These are phyloP conservation scores for Sphagnum fallax DNA, from an alignment of 228 moss, liverwort and hornwort species.

Conservation along the genomic window DNA sequence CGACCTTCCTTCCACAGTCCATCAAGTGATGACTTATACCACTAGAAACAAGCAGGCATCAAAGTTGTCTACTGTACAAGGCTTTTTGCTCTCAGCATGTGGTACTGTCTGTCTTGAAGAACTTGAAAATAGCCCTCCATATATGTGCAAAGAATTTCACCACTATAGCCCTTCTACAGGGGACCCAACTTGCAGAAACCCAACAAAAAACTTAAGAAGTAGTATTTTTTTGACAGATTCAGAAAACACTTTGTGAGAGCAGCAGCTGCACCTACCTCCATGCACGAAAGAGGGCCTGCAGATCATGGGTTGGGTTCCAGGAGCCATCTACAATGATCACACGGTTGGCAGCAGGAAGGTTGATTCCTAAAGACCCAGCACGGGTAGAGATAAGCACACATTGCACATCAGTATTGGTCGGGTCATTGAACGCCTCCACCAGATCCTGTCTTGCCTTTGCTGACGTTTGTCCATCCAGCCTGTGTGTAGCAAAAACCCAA, in stretches of 20 bases:
- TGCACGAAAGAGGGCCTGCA: constrained; percentile 94
- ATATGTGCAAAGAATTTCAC: too few relatives aligned
- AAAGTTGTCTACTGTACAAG: neutral
- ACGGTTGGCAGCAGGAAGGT: constrained; percentile 92
- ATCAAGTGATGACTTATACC: too few relatives aligned
- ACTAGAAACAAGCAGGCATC: neutral
- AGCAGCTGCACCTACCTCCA: constrained; percentile 61
- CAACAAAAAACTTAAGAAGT: too few relatives aligned
- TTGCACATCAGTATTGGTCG: constrained; percentile 50
- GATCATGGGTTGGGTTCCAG: constrained; percentile 97
- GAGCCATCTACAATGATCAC: constrained; percentile 96
- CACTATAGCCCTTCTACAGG: too few relatives aligned
- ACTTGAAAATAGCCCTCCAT: too few relatives aligned
- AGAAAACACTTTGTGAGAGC: too few relatives aligned
- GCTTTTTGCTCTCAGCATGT: too few relatives aligned
- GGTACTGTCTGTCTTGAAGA: too few relatives aligned
- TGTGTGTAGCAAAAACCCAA: constrained; percentile 10
- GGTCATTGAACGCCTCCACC: constrained; percentile 82
- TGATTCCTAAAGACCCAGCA: constrained; percentile 92
- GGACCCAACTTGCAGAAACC: too few relatives aligned
- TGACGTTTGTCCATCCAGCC: constrained; percentile 90
- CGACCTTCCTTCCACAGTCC: too few relatives aligned
- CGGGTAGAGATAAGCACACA: constrained; percentile 90
- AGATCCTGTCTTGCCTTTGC: constrained; percentile 59
- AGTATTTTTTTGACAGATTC: too few relatives aligned